Conservation (phyloP, 2,329 filamentous ascomycete genomes). For the Venturia nashicola region DNA sequence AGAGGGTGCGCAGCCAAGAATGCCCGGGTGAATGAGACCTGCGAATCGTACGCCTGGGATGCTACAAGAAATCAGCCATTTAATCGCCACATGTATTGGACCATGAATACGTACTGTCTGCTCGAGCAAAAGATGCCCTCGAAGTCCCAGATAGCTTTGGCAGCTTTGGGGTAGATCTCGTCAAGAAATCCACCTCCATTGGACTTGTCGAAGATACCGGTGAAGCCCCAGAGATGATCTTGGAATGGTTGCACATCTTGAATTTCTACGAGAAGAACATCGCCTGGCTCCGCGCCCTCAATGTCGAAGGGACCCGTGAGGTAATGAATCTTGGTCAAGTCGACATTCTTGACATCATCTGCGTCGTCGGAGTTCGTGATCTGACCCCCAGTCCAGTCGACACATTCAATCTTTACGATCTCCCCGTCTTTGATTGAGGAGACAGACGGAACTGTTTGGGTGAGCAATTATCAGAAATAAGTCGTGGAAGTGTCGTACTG, state of each 20-base stretch:
- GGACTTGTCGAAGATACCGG: conserved; percentile 63
- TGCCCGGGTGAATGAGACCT: conserved; percentile 82
- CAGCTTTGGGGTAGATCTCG: conserved; percentile 34
- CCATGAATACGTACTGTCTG: conserved; percentile 40
- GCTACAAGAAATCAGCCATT: conserved; percentile 9
- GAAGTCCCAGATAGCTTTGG: conserved; percentile 65
- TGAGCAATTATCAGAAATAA: conserved; percentile 6
- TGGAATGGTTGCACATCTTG: conserved; percentile 86
- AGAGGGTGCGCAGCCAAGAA: conserved; percentile 79
- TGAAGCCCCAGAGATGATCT: conserved; percentile 82
- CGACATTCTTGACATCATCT: conserved; percentile 76
- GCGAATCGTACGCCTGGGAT: conserved; percentile 80
- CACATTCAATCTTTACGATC: conserved; percentile 85
- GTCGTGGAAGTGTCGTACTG: conserved; percentile 39
- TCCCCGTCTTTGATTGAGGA: conserved; percentile 69
- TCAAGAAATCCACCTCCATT: conserved; percentile 88
- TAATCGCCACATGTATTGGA: neutral
- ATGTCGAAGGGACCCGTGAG: conserved; percentile 83
- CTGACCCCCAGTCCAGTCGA: conserved; percentile 66
- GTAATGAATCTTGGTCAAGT: conserved; percentile 76
- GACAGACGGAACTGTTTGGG: conserved; percentile 54
- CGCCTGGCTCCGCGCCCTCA: conserved; percentile 71
- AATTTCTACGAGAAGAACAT: conserved; percentile 77
- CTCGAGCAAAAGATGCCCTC: conserved; percentile 72
- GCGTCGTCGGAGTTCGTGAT: conserved; percentile 82